These are phyloP conservation scores for Vaucheria bursata DNA, from an alignment of 352 stramenopile species.

Conservation along the genomic window DNA sequence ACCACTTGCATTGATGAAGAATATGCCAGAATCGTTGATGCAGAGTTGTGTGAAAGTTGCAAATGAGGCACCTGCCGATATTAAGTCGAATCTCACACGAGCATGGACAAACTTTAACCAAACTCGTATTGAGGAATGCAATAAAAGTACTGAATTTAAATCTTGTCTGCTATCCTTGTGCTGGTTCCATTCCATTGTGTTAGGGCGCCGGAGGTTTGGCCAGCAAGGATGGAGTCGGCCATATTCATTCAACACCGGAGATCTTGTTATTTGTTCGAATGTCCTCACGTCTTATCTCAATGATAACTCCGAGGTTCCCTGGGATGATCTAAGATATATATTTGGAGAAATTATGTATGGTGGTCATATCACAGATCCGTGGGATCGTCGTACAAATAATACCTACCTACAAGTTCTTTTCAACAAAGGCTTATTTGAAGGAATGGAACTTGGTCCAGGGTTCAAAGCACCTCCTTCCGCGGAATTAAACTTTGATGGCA, in stretches of 20 bases:
- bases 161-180: conserved; percentile 83
- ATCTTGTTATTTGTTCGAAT: conserved; percentile 86
- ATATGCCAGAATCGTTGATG: conserved; percentile 89
- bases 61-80: conserved; percentile 87
- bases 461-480: conserved; percentile 81
- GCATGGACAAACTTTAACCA: conserved; percentile 87
- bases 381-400: conserved; percentile 88
- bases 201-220: conserved; percentile 77
- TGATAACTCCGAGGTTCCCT: conserved; percentile 77
- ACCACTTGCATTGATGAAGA: conserved; percentile 80
- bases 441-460: conserved; percentile 81
- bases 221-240: conserved; percentile 84
- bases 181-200: conserved; percentile 89
- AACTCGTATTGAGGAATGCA: conserved; percentile 60
- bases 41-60: conserved; percentile 86
- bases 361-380: conserved; percentile 86
- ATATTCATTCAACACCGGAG: conserved; percentile 89
- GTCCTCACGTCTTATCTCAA: conserved; percentile 84
- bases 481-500: conserved; percentile 66
- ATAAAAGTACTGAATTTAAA: conserved; percentile 79
- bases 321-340: conserved; percentile 88
- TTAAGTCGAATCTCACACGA: conserved; percentile 83
- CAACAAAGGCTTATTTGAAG: conserved; percentile 66
- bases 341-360: conserved; percentile 95
- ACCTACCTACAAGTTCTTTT: conserved; percentile 71